A percentile compares a stretch with the other conserved stretches of the same genome.
phyloP scores from a whole-genome alignment of 2,329 filamentous ascomycete species.

The Nigrograna mackinnonii region DNA sequence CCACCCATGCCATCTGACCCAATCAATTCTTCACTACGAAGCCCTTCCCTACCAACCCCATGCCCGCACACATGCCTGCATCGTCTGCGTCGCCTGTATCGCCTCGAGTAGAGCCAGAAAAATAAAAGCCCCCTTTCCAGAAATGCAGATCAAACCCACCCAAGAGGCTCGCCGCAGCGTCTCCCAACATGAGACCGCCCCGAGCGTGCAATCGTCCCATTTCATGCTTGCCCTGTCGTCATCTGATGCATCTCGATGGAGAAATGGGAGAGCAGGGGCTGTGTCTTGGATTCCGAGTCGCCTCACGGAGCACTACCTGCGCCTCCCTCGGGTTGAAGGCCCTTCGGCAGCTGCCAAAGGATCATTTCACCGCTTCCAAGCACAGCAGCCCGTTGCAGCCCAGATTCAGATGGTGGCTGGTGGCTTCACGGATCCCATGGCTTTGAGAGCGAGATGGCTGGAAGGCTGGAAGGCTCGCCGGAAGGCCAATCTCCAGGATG shows the following conservation, averaged over 20 bases:
- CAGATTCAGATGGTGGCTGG: conserved; percentile 40
- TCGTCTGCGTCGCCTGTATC: too few relatives aligned
- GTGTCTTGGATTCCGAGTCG: conserved; percentile 23
- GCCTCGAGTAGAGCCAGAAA: too few relatives aligned
- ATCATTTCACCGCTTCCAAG: conserved; percentile 26
- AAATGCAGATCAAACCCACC: too few relatives aligned
- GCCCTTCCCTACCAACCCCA: too few relatives aligned
- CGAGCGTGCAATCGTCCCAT: conserved; percentile 15
- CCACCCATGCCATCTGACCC: conserved; percentile 7
- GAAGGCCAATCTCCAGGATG: too few relatives aligned
- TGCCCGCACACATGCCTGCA: too few relatives aligned
- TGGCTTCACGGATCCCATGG: conserved; percentile 17
- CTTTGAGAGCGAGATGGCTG: too few relatives aligned
- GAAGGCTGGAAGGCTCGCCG: too few relatives aligned
- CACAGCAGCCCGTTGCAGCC: conserved; percentile 40
- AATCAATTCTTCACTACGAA: too few relatives aligned
- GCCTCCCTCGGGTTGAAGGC: conserved; percentile 1
- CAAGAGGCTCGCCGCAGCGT: conserved; percentile 17
- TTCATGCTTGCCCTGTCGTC: conserved; percentile 27
- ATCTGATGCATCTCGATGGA: conserved; percentile 33
- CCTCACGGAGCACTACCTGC: conserved; percentile 24
- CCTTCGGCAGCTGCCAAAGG: conserved; percentile 25
- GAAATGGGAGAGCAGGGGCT: conserved; percentile 27
- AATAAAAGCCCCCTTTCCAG: too few relatives aligned
- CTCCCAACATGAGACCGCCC: conserved; percentile 28